Base-by-base conservation (phyloP, 352 stramenopile genomes). In the Phytophthora rubi region DNA sequence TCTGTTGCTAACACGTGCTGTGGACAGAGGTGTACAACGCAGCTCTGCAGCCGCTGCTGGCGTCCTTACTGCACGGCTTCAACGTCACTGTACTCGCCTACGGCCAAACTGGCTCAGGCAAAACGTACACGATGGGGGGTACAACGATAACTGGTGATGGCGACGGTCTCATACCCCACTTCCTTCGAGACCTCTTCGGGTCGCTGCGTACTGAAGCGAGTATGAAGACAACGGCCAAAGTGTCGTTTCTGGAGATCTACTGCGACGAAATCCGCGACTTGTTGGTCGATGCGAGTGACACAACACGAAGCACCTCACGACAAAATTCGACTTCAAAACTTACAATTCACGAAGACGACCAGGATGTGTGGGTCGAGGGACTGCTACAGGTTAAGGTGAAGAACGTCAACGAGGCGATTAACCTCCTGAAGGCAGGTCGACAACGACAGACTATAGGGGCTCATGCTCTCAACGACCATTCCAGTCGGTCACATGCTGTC, bases 181-280 rank as follows among this genome's bases (percentile, higher is more conserved):
- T 96, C 51, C 57, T 96, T 10, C 77, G 84, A 45, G 79, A 96
- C 33, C 64, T 94, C 16, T 96, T 96, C 39, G 51, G 53, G 4
- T 61, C 61, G 6, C 62, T 93, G 62, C 71, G 32, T 47, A 76
- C 6, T 30, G 58, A 30, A 51, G 59, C 4, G 56, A 76, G 1
- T 65, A 70, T 59, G 57, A 88, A 66, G 39, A 70, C 60, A n/a
- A 74, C 61, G 33, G 73, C 90, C 2, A 83, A 75, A 3, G 84
- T 94, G 1, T 94, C 88, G 6, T 96, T 94, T 65, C 79, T 99
- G 0, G 97, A 99, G 76, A 98, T 99, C 6, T 99, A 99, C 60
- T 96, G 96, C n/a, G 96, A 99, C 79, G 96, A 99, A 67, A 97
- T 99, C 57, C 92, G 96, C 58, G 97, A 99, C 75, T 72, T 99